Base-by-base conservation (phyloP, 306 rosid genomes). In the Prinsepia uniflora region DNA sequence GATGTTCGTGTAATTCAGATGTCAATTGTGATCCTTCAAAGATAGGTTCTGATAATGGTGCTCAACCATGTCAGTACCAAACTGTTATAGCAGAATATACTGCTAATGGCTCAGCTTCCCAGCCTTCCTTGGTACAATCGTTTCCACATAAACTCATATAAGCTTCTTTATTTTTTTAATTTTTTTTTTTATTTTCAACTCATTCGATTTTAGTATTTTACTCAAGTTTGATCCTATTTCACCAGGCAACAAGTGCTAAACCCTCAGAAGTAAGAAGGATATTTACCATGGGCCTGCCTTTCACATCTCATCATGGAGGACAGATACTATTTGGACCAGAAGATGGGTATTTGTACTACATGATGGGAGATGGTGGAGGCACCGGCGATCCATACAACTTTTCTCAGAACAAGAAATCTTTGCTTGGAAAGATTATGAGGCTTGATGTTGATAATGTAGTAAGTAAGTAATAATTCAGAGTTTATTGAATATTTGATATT, bases 341-440 rank as follows among this genome's bases (percentile, higher is more conserved):
- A 46, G 96, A 95, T 72, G 99, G 99, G 30, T 85, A 87, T 72
- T 79, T 95, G 40, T 95, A 95, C 86, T 75, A 84, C 68, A 91
- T 91, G 93, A 91, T 78, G 96, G 99, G 99, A 65, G 89, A 89
- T 76, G 99, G 99, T 67, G 96, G 99, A 1, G 89, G 90, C 15
- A 0, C 17, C 11, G 97, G 88, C 43, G 97, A 95, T 91, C 96
- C 96, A 49, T 89, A 83, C 80, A 86, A 85, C 77, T 95, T 95
- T 42, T 44, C 97, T 6, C 99, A 95, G 71, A 91, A 95, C 88
- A 91, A 91, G 90, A 95, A 95, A 50, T 95, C 99, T 14, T 78
- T 95, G 86, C 97, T 95, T 9, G 99, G 99, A 64, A 95, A 95
- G 82, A 81, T 95, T 63, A 87, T 87, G 97, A 89, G 99, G 85